Conservation (phyloP, 2,329 filamentous ascomycete genomes). For the Chrysosporium queenslandicum region DNA sequence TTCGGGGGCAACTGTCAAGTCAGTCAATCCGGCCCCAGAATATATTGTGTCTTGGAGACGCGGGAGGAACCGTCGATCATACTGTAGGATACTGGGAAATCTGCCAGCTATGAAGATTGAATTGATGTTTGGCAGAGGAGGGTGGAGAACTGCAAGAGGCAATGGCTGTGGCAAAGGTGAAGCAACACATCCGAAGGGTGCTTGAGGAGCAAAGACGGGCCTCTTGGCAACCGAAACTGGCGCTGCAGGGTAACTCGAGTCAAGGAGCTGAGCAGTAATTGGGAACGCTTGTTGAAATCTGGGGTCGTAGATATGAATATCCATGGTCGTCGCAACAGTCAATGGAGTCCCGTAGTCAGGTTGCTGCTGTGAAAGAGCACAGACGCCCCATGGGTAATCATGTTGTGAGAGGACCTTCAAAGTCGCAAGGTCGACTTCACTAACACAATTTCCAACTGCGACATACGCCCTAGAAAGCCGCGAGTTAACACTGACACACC, state of each 20-base stretch:
- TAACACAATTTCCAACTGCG: slow-evolving; percentile 64
- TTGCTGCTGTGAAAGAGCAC: slow-evolving; percentile 59
- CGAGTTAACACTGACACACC: slow-evolving; percentile 73
- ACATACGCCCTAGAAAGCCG: slow-evolving; percentile 61
- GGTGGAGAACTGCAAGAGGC: slow-evolving; percentile 71
- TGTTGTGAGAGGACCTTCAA: slow-evolving; percentile 59
- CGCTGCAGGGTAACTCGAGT: neutral
- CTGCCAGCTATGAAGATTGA: slow-evolving; percentile 83
- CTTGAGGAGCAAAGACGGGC: slow-evolving; percentile 26
- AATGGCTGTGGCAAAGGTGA: slow-evolving; percentile 69
- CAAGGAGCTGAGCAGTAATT: neutral
- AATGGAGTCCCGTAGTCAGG: slow-evolving; percentile 57
- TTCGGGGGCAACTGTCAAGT: slow-evolving; percentile 54
- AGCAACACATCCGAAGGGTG: slow-evolving; percentile 38
- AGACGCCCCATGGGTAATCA: slow-evolving; percentile 71
- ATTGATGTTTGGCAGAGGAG: slow-evolving; percentile 54
- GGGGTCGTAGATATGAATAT: slow-evolving; percentile 73
- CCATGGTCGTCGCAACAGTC: slow-evolving; percentile 72
- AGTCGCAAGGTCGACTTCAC: slow-evolving; percentile 71
- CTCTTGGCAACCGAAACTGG: neutral
- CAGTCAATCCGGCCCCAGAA: slow-evolving; percentile 70
- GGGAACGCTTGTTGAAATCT: slow-evolving; percentile 31
- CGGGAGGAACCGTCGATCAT: slow-evolving; percentile 78
- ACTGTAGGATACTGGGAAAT: slow-evolving; percentile 79
- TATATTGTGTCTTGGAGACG: slow-evolving; percentile 67